Evolutionary conservation across 495 filamentous ascomycete species (phyloP), one percentile per base, ranked within the genome.

Genomic region (Podospora australis): DNA sequence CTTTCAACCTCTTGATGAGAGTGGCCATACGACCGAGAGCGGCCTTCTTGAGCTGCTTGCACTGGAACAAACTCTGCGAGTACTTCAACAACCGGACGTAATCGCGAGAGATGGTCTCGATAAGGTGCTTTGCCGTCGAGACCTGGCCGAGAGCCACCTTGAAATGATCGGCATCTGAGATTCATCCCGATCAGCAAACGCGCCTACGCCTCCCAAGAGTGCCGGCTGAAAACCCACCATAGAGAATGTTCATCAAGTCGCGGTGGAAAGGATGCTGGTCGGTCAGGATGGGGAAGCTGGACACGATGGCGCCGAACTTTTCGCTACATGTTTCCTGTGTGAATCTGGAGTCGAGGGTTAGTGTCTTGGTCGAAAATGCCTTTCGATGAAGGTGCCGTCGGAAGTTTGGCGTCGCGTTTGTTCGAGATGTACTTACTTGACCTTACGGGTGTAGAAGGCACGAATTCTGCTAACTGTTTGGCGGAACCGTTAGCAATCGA

Each of bases 101-200:
- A 60, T 98, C 92, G 49, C 94, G 77, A 41, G 87, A 83, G 36
- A 98, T 90, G 49, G 88, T 90, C 74, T 98, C 92, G 45, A 98
- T 95, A 44, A 97, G 75, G 62, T 91, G 87, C 70, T 95, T 97
- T 30, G 92, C 92, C 6, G 92, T 97, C 14, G 88, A 90, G 32
- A 97, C 78, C 61, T 97, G 92, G 17, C 94, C 94, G 9, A 98
- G 83, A 34, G 94, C 92, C 54, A 98, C 96, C 54, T 85, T 79
- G 74, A 96, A 97, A 69, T 97, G 94, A 75, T 97, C 92, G 62
- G 90, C 89, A 81, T 97, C 73, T 97, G 92, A 8, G 88, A 75
- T 23, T 22, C 17, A 8, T 19, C 17, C 44, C 13, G 3, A 11
- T 26, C 21, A 26, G 88, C 62, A 89, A 79, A 13, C 14, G 11